Conservation (phyloP, 345 rosid genomes). For the Populus ilicifolia region DNA sequence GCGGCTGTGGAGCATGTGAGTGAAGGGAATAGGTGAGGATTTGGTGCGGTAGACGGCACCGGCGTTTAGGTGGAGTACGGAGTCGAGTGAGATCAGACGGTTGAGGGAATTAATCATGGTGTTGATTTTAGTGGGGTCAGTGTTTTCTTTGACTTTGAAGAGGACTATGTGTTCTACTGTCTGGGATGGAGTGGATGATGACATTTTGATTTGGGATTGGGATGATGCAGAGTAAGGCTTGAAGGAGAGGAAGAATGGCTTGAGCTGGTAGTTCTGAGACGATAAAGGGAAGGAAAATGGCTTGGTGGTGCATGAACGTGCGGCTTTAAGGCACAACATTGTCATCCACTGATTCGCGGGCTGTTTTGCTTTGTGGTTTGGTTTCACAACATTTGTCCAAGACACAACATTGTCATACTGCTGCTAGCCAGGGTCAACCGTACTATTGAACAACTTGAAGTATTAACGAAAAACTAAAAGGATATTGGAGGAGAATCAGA, state of each 20-base stretch:
- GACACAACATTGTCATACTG: too few relatives aligned
- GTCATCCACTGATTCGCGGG: background rate
- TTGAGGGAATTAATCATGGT: conserved; percentile 58
- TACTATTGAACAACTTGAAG: too few relatives aligned
- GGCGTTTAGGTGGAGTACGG: conserved; percentile 60
- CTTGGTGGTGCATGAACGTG: conserved; percentile 15
- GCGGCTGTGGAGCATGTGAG: conserved; percentile 90
- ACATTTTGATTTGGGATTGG: conserved; percentile 23
- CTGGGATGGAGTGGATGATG: conserved; percentile 15
- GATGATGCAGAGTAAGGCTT: conserved; percentile 8
- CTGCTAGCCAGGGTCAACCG: too few relatives aligned
- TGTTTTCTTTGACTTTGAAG: conserved; percentile 59
- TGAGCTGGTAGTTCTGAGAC: conserved; percentile 11
- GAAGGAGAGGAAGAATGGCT: conserved; percentile 5
- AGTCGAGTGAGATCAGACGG: conserved; percentile 47
- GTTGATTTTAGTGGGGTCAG: conserved; percentile 39
- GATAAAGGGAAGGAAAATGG: conserved; percentile 14
- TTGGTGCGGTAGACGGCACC: conserved; percentile 48
- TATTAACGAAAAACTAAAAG: too few relatives aligned
- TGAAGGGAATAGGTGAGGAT: conserved; percentile 48
- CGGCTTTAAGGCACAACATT: conserved; percentile 27
- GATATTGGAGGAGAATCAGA: too few relatives aligned
- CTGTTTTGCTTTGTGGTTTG: background rate
- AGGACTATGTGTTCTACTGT: conserved; percentile 75
- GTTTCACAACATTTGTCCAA: background rate